A percentile compares a stretch with the other conserved stretches of the same genome.
Conservation (phyloP, 1,284 basidiomycete genomes). For the Meripilus lineatus region DNA sequence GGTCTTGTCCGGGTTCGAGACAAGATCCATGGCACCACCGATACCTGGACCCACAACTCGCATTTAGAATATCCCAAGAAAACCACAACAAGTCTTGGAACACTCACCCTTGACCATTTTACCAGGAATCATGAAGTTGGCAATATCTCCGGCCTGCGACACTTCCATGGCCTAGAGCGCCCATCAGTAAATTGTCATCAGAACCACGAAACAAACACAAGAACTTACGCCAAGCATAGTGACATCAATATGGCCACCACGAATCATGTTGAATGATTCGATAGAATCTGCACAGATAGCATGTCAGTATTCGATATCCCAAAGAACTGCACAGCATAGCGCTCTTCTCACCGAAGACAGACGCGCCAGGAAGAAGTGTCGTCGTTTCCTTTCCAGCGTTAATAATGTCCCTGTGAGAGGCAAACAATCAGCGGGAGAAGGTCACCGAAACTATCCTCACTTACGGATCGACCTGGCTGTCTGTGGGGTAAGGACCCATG, state of each 20-base stretch:
- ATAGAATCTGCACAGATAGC: slow-evolving; percentile 54
- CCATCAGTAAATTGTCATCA: not conserved
- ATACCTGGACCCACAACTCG: slow-evolving; percentile 50
- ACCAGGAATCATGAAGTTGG: slow-evolving; percentile 97
- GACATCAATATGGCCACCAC: slow-evolving; percentile 91
- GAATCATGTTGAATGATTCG: slow-evolving; percentile 94
- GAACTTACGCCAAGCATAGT: slow-evolving; percentile 72
- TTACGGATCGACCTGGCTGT: slow-evolving; percentile 81
- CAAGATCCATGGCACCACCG: slow-evolving; percentile 95
- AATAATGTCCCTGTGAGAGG: slow-evolving; percentile 68
- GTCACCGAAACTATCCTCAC: slow-evolving; percentile 33
- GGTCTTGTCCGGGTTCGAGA: slow-evolving; percentile 89
- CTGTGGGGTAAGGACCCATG: slow-evolving; percentile 91
- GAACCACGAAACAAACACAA: not conserved
- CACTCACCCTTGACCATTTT: slow-evolving; percentile 77
- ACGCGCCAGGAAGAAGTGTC: slow-evolving; percentile 85
- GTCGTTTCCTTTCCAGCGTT: slow-evolving; percentile 96
- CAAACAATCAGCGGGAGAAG: not conserved
- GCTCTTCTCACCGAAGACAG: slow-evolving; percentile 67
- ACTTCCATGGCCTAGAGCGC: slow-evolving; percentile 81
- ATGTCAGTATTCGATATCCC: not conserved
- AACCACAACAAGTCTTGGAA: no score
- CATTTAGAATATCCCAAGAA: slow-evolving; percentile 1
- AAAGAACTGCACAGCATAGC: not conserved
- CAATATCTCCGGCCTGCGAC: slow-evolving; percentile 85